Percentiles rank a stretch among this genome's conserved stretches.
phyloP scores from a whole-genome alignment of 768 basidiomycete species.

The Strobilomyces echinocephalus region DNA sequence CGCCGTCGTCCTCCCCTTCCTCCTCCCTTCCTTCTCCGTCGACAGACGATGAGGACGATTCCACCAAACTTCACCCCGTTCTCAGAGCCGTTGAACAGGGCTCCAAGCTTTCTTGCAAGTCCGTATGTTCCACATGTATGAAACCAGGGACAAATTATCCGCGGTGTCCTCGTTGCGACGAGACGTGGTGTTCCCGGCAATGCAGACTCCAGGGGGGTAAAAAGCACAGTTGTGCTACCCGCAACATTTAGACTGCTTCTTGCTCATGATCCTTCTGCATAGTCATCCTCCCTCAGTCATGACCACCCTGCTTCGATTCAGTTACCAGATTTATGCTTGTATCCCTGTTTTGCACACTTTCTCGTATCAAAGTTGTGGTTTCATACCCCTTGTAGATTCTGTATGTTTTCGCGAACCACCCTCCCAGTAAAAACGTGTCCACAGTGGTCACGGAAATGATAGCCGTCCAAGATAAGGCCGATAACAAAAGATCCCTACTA shows the following conservation, averaged over 20 bases:
- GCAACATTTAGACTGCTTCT: slow-evolving; percentile 8
- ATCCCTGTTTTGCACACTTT: background rate
- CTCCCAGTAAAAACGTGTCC: background rate
- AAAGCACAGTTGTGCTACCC: slow-evolving; percentile 43
- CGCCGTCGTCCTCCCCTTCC: slow-evolving; percentile 1
- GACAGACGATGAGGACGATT: slow-evolving; percentile 5
- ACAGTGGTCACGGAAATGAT: background rate
- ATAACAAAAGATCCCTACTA: slow-evolving; percentile 7
- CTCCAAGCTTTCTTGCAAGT: slow-evolving; percentile 45
- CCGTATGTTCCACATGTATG: slow-evolving; percentile 48
- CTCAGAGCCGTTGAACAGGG: slow-evolving; percentile 47
- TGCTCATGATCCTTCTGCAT: background rate
- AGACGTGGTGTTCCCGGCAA: slow-evolving; percentile 60
- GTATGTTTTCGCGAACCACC: background rate
- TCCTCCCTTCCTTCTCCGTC: slow-evolving; percentile 19
- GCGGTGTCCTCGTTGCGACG: slow-evolving; percentile 54
- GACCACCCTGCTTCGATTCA: background rate
- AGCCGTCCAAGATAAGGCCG: background rate
- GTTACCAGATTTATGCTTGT: background rate
- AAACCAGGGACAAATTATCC: slow-evolving; percentile 54
- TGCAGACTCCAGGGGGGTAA: slow-evolving; percentile 52
- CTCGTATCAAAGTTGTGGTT: background rate
- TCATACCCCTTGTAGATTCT: background rate
- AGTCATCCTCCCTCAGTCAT: background rate
- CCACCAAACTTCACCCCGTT: slow-evolving; percentile 36